These are phyloP conservation scores for Meira nashicola DNA, from an alignment of 1,284 basidiomycete genomes.

Conservation along the genomic window DNA sequence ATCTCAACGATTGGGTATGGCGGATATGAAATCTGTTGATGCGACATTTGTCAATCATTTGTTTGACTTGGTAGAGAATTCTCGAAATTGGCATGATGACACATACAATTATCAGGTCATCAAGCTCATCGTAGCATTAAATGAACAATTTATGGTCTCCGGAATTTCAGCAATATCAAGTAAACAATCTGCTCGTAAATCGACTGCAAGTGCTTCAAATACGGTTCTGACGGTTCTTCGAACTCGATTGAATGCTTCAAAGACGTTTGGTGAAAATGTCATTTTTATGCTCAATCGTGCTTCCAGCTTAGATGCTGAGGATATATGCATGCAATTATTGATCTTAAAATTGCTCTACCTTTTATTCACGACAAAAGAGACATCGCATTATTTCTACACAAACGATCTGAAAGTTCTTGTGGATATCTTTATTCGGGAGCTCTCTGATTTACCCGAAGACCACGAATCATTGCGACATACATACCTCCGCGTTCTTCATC, in stretches of 20 bases:
- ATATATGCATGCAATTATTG: constrained; percentile 87
- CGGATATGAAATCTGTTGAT: constrained; percentile 56
- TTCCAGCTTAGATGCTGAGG: constrained; percentile 61
- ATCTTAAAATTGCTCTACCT: constrained; percentile 92
- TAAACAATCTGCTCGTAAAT: constrained; percentile 8
- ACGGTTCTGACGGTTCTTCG: constrained; percentile 77
- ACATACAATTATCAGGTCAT: constrained; percentile 88
- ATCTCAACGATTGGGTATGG: constrained; percentile 34
- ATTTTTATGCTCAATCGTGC: constrained; percentile 98
- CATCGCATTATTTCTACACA: constrained; percentile 94
- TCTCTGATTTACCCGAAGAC: constrained; percentile 84
- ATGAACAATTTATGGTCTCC: constrained; percentile 97
- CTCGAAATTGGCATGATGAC: constrained; percentile 80
- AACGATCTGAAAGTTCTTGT: constrained; percentile 94
- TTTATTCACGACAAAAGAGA: constrained; percentile 86
- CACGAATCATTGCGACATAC: constrained; percentile 94
- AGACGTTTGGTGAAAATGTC: constrained; percentile 95
- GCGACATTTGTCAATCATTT: constrained; percentile 81
- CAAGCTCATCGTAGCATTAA: constrained; percentile 82
- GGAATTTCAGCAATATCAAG: constrained; percentile 45
- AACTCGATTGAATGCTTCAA: constrained; percentile 73
- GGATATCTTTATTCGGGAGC: constrained; percentile 89
- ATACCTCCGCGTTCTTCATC: constrained; percentile 90
- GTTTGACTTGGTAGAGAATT: constrained; percentile 90
- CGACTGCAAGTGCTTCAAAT: constrained; percentile 57